Evolutionary conservation across 306 rosid species (phyloP).

Genomic region (Casuarina cunninghamiana): DNA sequence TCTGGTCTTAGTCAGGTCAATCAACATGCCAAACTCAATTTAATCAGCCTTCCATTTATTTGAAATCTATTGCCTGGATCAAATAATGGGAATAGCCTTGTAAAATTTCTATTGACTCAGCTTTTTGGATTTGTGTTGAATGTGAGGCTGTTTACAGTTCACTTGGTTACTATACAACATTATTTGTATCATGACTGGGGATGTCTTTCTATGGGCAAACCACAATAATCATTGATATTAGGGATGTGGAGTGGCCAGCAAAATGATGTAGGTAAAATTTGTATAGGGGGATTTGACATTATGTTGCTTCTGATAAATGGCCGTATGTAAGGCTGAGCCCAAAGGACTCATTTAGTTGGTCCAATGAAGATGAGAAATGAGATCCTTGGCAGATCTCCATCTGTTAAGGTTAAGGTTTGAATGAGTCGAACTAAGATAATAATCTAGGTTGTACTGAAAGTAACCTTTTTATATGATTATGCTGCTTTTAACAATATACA

Average conservation of each 20-base stretch:
- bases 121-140: neutral
- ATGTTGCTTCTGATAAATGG: neutral
- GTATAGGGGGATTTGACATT: neutral
- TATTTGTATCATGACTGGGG: too few relatives aligned
- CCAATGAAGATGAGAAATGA: neutral
- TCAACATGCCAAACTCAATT: too few relatives aligned
- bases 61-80: too few relatives aligned
- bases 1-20: too few relatives aligned
- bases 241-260: neutral
- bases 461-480: neutral
- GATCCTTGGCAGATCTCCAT: too few relatives aligned
- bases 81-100: too few relatives aligned
- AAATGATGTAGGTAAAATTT: neutral
- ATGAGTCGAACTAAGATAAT: neutral
- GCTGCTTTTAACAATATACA: slow-evolving; percentile 11
- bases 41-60: too few relatives aligned
- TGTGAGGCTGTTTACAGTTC: too few relatives aligned
- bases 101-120: neutral
- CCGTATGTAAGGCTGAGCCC: neutral
- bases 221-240: neutral
- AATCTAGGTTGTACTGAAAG: slow-evolving; percentile 9
- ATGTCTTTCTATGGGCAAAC: neutral
- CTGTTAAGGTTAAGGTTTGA: neutral
- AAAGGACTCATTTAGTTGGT: neutral
- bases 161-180: too few relatives aligned